Evolutionary conservation across 176 grass and related monocot species (phyloP), one percentile per base, ranked within the genome.

Genomic region (Dactylis glomerata): DNA sequence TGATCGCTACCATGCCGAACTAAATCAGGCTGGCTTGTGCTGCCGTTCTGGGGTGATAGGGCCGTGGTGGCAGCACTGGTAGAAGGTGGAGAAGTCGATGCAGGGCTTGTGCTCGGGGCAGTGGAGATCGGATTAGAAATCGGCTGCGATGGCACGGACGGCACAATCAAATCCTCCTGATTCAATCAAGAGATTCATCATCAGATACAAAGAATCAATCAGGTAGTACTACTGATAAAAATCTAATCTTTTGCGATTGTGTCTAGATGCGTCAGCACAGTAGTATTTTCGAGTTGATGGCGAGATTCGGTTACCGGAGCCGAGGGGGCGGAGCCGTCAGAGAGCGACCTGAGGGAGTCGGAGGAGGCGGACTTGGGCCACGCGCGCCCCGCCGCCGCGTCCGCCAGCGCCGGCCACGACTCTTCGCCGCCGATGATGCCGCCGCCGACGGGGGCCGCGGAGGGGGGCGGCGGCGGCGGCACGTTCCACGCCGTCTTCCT

Each of bases 401-500:
- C 88, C 6, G 45, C 42, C 9, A 94, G 92, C 65, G 92, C 72
- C 2, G 95, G 92, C 92, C 95, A 92, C 9, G 88, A 84, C 12
- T 69, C 88, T 0, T 83, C 82, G 6, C 81, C 84, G 19, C 89
- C 87, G 15, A 92, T 89, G 85, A 92, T 85, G 12, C 62, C 67
- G 5, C 40, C 66, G 73, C 89, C 79, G 30, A 34, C 61, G 26
- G 41, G n/a, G 83, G 3, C 38, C 0, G 49, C 72, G 4, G 66
- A 77, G 2, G 68, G 31, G 9, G 37, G 71, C 22, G 45, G 15
- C 7, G 84, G 87, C 81, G 85, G 62, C 36, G 78, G 82, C 67
- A 89, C 67, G 55, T 77, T 92, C 95, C 92, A 94, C 72, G 75
- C 88, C 33, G 83, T 79, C 87, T 90, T 94, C 72, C 81, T 82